Percentiles rank a stretch among this genome's conserved stretches.
phyloP scores from a whole-genome alignment of 306 rosid genomes.

The Rosa multiflora region DNA sequence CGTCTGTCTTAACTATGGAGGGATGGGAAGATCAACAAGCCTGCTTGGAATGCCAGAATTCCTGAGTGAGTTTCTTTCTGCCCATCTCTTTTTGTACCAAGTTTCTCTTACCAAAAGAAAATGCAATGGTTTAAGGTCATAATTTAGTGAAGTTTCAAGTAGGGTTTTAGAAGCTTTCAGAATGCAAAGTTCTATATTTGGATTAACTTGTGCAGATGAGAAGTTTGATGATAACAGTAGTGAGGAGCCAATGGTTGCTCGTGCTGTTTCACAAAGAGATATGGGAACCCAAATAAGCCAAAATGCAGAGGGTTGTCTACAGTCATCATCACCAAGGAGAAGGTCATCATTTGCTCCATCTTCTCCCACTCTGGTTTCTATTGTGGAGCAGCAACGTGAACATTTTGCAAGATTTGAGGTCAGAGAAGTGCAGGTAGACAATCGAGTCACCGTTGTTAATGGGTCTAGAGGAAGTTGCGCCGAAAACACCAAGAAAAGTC shows the following conservation, averaged over 20 bases:
- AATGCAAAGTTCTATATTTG: neutral
- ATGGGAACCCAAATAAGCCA: constrained; percentile 75
- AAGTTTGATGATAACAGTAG: constrained; percentile 31
- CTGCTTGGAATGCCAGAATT: constrained; percentile 53
- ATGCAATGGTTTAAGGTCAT: neutral
- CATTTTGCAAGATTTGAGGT: constrained; percentile 45
- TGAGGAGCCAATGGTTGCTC: constrained; percentile 30
- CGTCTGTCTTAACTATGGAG: constrained; percentile 44
- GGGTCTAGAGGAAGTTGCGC: constrained; percentile 42
- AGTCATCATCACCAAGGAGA: constrained; percentile 36
- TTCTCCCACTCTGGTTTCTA: constrained; percentile 35
- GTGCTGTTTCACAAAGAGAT: constrained; percentile 45
- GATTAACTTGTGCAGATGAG: constrained; percentile 41
- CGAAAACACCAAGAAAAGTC: constrained; percentile 26
- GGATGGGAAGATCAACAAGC: constrained; percentile 22
- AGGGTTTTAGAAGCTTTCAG: neutral
- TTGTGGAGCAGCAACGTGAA: constrained; percentile 33
- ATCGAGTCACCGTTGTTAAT: constrained; percentile 45
- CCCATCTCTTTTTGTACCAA: constrained; percentile 48
- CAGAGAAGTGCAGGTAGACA: constrained; percentile 82
- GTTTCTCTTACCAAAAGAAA: neutral
- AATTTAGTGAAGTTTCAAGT: neutral
- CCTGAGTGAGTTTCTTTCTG: constrained; percentile 39
- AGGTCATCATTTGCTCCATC: constrained; percentile 32
- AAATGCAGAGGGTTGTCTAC: constrained; percentile 30